phyloP scores from a whole-genome alignment of 495 filamentous ascomycete species.

The Parmelia sp. region DNA sequence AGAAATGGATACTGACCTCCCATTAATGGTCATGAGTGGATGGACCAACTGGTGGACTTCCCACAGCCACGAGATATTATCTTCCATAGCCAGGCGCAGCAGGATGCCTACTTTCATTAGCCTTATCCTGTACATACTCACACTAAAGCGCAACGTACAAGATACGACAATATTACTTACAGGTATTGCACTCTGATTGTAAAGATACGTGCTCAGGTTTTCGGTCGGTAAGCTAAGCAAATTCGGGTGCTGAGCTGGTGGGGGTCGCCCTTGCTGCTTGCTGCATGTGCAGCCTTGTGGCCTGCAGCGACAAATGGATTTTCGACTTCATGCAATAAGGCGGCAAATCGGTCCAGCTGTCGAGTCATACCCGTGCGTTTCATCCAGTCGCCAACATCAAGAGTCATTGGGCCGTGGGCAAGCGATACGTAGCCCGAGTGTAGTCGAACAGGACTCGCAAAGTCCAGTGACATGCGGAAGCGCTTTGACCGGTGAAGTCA shows the following conservation, averaged over 20 bases:
- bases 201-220: not conserved
- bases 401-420: not conserved
- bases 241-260: not conserved
- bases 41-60: not conserved
- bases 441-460: not conserved
- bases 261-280: not conserved
- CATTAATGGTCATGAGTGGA: not conserved
- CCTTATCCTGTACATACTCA: not conserved
- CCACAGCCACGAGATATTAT: not conserved
- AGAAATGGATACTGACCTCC: not conserved
- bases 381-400: not conserved
- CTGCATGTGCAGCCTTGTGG: not conserved
- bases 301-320: not conserved
- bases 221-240: not conserved
- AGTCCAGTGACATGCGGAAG: not conserved
- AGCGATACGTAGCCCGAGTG: not conserved
- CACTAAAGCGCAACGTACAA: not conserved
- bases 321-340: not conserved
- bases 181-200: not conserved
- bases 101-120: not conserved
- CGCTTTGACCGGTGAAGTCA: not conserved
- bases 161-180: not conserved
- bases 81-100: constrained; percentile 1
- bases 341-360: not conserved
- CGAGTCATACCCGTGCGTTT: not conserved